Base-by-base conservation (phyloP, 352 stramenopile genomes). In the Phytopythium mirpurense region DNA sequence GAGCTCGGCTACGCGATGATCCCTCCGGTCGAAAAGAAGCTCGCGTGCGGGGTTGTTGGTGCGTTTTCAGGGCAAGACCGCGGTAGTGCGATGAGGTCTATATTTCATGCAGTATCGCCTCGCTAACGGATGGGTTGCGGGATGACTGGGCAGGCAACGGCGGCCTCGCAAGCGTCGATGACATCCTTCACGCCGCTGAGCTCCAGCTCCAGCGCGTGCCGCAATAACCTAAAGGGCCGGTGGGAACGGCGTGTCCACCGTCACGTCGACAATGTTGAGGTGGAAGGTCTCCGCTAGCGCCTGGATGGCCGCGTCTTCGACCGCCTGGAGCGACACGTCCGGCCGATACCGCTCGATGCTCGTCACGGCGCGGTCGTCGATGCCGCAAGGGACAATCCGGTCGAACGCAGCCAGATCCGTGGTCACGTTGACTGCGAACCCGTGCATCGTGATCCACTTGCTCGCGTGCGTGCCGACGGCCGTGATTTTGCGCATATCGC, bases 361-460 rank as follows among this genome's bases (percentile, higher is more conserved):
- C n/a, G 83, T 91, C 23, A 97, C 90, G 16, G 75, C 76, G 26
- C 79, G 81, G 32, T 96, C 85, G 45, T 93, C 74, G 51, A 99
- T 98, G 36, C 97, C 97, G 70, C 97, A 99, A 19, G 97, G 97
- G 42, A 98, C 76, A 60, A 99, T 99, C 29, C 85, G 81, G 51
- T 99, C 88, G 65, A 99, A 99, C 18, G 75, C 80, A 8, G 55
- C 40, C 45, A 99, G 63, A 68, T 99, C 83, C 2, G 92, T 96
- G 45, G 67, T 83, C 9, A 98, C 83, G 80, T 99, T 99, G 38
- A 99, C 72, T 8, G 97, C 92, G 67, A 99, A 97, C 31, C 97
- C 97, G 65, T 99, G 97, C 67, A 97, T 98, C 10, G 97, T 99
- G 51, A 99, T 96, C 97, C 97, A 99, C 44, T 88, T 72, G 45